A percentile compares a stretch with the other conserved stretches of the same genome.
Conservation (phyloP, 2,329 filamentous ascomycete species). For the Epichloe sylvatica region DNA sequence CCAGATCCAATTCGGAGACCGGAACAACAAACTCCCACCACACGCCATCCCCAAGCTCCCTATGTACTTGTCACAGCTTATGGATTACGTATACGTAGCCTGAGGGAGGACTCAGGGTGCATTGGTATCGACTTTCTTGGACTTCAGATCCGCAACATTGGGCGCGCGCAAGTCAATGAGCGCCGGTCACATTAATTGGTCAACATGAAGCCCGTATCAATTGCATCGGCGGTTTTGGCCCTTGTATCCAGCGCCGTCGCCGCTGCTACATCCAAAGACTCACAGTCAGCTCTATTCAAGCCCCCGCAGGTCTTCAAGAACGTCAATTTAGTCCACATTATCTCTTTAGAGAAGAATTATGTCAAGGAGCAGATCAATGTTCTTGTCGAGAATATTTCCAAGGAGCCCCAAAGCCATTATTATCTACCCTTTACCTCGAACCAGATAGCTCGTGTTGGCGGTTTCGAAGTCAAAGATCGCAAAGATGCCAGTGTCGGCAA, state of each 20-base stretch:
- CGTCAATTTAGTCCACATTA: conserved; percentile 73
- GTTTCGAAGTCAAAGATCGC: conserved; percentile 84
- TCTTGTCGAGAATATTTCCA: conserved; percentile 77
- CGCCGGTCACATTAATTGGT: conserved; percentile 12
- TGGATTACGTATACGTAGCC: conserved; percentile 7
- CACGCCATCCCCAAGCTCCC: conserved; percentile 2
- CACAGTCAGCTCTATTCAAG: conserved; percentile 54
- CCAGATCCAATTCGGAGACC: conserved; percentile 1
- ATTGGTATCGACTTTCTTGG: conserved; percentile 5
- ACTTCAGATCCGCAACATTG: conserved; percentile 7
- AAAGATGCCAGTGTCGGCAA: conserved; percentile 55
- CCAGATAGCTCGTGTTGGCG: conserved; percentile 64
- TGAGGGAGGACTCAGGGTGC: conserved; percentile 1
- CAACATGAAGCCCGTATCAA: conserved; percentile 29
- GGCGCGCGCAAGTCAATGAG: conserved; percentile 22
- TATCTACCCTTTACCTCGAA: conserved; percentile 73
- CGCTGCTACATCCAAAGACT: conserved; percentile 41
- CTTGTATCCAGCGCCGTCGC: conserved; percentile 36
- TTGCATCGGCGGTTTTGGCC: conserved; percentile 45
- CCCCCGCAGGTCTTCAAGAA: conserved; percentile 91
- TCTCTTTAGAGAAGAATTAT: conserved; percentile 89
- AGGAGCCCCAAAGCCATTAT: conserved; percentile 73
- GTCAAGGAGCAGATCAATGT: conserved; percentile 84
- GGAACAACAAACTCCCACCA: conserved; percentile 7
- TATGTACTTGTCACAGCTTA: background rate